phyloP scores from a whole-genome alignment of 1,139 yeast genomes.

The Debaryomyces sp. region DNA sequence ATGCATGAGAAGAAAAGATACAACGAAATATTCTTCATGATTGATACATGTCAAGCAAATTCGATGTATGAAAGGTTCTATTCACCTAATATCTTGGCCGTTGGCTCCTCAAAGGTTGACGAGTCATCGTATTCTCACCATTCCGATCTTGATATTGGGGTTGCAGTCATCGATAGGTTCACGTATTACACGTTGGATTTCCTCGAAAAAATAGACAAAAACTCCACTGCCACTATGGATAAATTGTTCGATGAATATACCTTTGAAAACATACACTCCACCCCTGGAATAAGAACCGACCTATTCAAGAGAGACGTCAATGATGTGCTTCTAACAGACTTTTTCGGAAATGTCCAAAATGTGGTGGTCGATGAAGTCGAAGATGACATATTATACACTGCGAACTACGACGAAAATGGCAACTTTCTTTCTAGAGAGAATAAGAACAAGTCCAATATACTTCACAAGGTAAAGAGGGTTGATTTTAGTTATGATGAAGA shows the following conservation, averaged over 20 bases:
- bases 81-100: conserved; percentile 90
- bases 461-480: background rate
- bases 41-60: conserved; percentile 98
- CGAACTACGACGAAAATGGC: conserved; percentile 29
- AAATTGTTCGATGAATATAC: conserved; percentile 86
- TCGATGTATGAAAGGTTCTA: conserved; percentile 94
- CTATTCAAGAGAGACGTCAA: conserved; percentile 67
- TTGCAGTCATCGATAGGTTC: conserved; percentile 95
- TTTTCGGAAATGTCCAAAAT: conserved; percentile 91
- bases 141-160: conserved; percentile 94
- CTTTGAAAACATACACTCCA: conserved; percentile 83
- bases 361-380: conserved; percentile 68
- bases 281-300: conserved; percentile 89
- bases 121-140: conserved; percentile 96
- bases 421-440: background rate
- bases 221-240: conserved; percentile 72
- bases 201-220: conserved; percentile 77
- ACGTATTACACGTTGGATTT: conserved; percentile 91
- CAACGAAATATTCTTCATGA: conserved; percentile 95
- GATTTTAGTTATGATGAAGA: conserved; percentile 7
- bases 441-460: background rate
- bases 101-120: conserved; percentile 88
- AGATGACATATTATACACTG: conserved; percentile 41
- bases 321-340: conserved; percentile 83
- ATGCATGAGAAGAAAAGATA: conserved; percentile 96